Evolutionary conservation across 495 filamentous ascomycete genomes (phyloP).

Genomic region (Mytilinidion resinicola): DNA sequence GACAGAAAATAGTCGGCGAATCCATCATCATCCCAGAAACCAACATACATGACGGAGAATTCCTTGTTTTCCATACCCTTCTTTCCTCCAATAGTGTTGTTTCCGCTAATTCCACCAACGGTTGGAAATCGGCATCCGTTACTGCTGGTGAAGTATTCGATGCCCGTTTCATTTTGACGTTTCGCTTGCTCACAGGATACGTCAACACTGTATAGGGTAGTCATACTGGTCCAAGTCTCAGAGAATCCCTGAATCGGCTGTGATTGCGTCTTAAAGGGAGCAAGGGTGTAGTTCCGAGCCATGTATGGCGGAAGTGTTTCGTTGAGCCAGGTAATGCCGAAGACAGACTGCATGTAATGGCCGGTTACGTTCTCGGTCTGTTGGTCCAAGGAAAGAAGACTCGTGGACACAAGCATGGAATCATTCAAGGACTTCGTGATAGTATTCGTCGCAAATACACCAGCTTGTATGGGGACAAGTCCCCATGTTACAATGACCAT

Average conservation of each 20-base stretch:
- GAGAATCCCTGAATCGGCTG: not conserved
- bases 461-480: constrained; percentile 40
- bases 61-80: not conserved
- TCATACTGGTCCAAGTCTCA: constrained; percentile 33
- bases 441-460: constrained; percentile 34
- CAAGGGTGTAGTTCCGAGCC: constrained; percentile 31
- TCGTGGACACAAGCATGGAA: constrained; percentile 13
- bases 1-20: constrained; percentile 24
- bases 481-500: constrained; percentile 42
- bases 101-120: no score
- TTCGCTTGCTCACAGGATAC: constrained; percentile 35
- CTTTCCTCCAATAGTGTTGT: not conserved
- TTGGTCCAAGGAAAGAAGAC: constrained; percentile 22
- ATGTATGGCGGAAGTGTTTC: constrained; percentile 39
- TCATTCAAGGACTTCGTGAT: constrained; percentile 10
- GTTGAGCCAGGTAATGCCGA: constrained; percentile 35
- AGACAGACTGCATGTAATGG: constrained; percentile 36
- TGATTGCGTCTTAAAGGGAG: constrained; percentile 33
- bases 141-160: no score
- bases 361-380: constrained; percentile 27
- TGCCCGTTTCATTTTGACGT: not conserved
- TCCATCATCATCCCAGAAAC: constrained; percentile 27
- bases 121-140: no score
- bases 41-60: constrained; percentile 31
- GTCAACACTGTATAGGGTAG: constrained; percentile 32